phyloP scores from a whole-genome alignment of 257 asterid species.

The Primulina huaijiensis region DNA sequence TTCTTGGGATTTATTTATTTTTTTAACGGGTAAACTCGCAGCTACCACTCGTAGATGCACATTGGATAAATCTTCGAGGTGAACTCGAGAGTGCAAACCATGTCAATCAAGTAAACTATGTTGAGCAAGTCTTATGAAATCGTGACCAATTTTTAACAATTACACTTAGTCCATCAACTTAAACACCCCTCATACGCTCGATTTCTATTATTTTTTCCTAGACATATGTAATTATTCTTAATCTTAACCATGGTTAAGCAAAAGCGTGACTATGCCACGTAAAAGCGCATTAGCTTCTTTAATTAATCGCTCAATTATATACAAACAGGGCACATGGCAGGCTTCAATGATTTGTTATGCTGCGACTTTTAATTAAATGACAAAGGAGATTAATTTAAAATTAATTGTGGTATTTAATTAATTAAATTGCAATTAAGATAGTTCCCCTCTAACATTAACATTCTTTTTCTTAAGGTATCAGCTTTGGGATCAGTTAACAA shows the following conservation, averaged over 20 bases:
- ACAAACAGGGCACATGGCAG: background rate
- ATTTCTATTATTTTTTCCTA: no score
- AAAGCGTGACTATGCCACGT: background rate
- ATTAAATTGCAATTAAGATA: background rate
- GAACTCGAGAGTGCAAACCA: no score
- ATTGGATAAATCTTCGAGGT: no score
- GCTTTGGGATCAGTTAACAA: slow-evolving; percentile 91
- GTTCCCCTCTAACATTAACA: slow-evolving; percentile 45
- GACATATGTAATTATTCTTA: no score
- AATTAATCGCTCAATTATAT: background rate
- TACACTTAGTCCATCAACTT: no score
- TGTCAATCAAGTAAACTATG: no score
- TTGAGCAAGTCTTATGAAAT: no score
- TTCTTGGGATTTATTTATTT: no score
- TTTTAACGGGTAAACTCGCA: no score
- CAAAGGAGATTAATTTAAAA: background rate
- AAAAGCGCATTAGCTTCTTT: background rate
- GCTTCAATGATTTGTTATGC: slow-evolving; percentile 27
- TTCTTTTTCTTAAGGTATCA: slow-evolving; percentile 56
- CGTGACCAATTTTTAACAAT: no score
- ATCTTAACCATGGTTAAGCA: background rate
- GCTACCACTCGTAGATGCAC: no score
- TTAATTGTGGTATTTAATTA: background rate
- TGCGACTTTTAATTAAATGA: slow-evolving; percentile 6
- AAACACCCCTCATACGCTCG: no score